Evolutionary conservation across 495 filamentous ascomycete genomes (phyloP), one percentile per base, ranked within the genome.

Genomic region (Penicillium tannophilum): DNA sequence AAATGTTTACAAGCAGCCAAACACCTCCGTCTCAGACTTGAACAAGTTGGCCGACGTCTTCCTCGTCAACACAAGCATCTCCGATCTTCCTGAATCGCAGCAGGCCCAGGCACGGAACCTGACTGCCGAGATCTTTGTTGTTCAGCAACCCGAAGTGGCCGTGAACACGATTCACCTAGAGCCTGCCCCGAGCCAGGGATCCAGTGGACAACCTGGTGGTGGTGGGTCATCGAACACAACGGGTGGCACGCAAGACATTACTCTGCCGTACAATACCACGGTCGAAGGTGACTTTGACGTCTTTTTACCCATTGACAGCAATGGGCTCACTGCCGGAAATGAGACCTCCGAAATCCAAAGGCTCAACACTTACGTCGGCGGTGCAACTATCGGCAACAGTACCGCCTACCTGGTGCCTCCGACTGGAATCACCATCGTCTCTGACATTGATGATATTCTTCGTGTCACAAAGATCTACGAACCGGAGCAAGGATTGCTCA

Each of bases 401-500:
- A 93, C 89, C 4, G 85, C 88, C 2, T 92, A 90, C 69, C 84
- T 93, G 1, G 86, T 92, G 1, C 88, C 89, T 2, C 69, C 83
- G 0, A 74, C 74, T 7, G 90, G 88, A 26, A 63, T 90, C 17
- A 90, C 88, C 10, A 78, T 91, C 48, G 76, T 91, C 55, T 87
- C 84, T 30, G 88, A 93, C 63, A 89, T 92, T 60, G 89, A 92
- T 56, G 90, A 92, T 69, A 90, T 91, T 61, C 82, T 93, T 1
- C 86, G 90, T 28, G 73, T 91, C n/a, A 92, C 90, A 48, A 89
- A 90, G 71, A 92, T 93, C 73, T 92, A 90, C 70, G 66, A 87
- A 41, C 90, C 89, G 1, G 76, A 82, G 56, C 75, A 91, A 66
- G 89, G 90, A 17, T 74, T 93, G 0, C 75, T 91, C 16, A 93